Base-by-base conservation (phyloP, 345 rosid genomes). In the Raphanus sativus region DNA sequence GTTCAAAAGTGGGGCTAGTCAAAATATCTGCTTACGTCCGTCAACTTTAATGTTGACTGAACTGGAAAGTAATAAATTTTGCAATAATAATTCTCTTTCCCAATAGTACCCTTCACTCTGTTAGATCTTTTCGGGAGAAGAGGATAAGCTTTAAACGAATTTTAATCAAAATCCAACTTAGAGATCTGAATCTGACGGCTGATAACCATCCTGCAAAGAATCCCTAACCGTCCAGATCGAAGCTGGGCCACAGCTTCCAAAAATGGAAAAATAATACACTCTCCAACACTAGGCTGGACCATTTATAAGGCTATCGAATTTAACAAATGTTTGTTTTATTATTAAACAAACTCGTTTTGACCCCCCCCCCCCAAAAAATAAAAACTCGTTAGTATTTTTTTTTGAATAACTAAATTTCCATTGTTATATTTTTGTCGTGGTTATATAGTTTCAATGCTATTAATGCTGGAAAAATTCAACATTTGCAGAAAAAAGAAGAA, bases 151-250 rank as follows among this genome's bases (percentile, higher is more conserved):
- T 42, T 45, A 29, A 70, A 65, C n/a, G 26, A 76, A 4, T 25
- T 60, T 24, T 1, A 11, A 59, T 59, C 6, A 26, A 59, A 26
- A 9, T 15, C 16, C 28, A 16, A 17, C 15, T 9, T 10, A 17
- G 36, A 61, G 72, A 77, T 71, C 15, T 60, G 3, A 42, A 82
- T 86, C 84, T 0, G 60, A 82, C 84, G 86, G 84, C 70, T 28
- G 56, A 69, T 32, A 72, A 66, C 4, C 56, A 10, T 62, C 62
- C 26, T 42, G 12, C 55, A 60, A 32, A 65, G 62, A 21, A 65
- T 30, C 83, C 84, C 81, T 58, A 75, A 65, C 83, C 82, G 81
- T 79, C 77, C 74, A 63, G 76, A 73, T 80, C 54, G 38, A 29
- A 68, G 67, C 72, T 63, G 79, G 71, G 25, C 65, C 77, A 72